Evolutionary conservation across 2,329 filamentous ascomycete genomes (phyloP), one percentile per base, ranked within the genome.

Genomic region (Fusarium abutilonis): DNA sequence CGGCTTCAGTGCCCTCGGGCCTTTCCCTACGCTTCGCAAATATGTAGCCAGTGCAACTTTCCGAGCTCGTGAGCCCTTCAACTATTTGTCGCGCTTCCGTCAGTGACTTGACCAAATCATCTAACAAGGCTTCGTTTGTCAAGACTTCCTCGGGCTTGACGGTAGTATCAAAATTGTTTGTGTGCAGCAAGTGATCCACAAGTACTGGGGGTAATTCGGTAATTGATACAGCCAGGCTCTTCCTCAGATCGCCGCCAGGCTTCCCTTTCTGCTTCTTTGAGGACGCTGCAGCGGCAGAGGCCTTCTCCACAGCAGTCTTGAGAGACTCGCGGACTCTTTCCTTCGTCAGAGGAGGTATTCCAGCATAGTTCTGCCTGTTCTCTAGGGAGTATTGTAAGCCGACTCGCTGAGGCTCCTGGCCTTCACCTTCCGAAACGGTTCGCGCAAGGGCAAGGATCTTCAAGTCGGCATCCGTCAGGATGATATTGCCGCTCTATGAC

Each of bases 171-270:
- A 96, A 91, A 1, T 83, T 80, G 2, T 85, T 86, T 2, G 86
- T 79, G 31, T 87, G 83, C 72, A 99, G 86, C 2, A 88, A 89
- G 78, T 98, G 93, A 60, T 98, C 94, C 15, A 98, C 82, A 6
- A 99, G 78, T 51, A 95, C 86, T 0, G 95, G 93, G 2, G 95
- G 93, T 51, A 94, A 87, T 73, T 99, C 95, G 0, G 90, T 91
- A 52, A 98, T 94, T 1, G 90, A 91, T 11, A 90, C 85, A 0
- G 92, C 92, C 48, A 99, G 77, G 4, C 91, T 89, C 74, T 90
- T 93, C 53, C 92, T 86, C 63, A 98, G 71, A 51, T 88, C 87
- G 74, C 94, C 90, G 5, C 88, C 89, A 1, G 84, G 82, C 74
- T 92, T 94, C 68, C 86, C 87, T 79, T 88, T 90, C 55, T 86